Percentiles rank a stretch among this genome's conserved stretches.
These are phyloP conservation scores for Tetraselmis striata DNA, from an alignment of 139 green algal species.

Conservation along the genomic window DNA sequence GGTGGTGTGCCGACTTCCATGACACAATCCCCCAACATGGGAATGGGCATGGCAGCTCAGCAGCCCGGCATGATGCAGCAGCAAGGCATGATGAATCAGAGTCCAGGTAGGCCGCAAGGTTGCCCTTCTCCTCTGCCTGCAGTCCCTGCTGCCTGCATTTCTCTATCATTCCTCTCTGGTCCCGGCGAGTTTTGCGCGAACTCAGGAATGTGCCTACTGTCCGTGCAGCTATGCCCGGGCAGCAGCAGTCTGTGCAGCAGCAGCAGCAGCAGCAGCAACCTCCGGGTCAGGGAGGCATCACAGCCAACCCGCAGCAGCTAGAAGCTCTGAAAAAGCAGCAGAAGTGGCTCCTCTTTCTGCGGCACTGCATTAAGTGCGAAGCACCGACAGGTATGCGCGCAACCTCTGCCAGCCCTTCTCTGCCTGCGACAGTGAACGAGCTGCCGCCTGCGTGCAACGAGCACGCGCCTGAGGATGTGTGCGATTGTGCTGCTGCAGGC, in stretches of 20 bases:
- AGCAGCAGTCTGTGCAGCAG: slow-evolving; percentile 16
- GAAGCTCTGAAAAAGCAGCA: slow-evolving; percentile 75
- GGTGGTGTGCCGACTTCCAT: not conserved
- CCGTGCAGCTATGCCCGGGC: slow-evolving; percentile 13
- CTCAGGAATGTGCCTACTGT: too few species aligned
- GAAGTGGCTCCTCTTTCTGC: slow-evolving; percentile 90
- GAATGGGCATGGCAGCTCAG: not conserved
- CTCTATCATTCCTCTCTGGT: too few species aligned
- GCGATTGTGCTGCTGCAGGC: not conserved
- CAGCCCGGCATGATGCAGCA: slow-evolving; percentile 4
- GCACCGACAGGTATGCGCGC: slow-evolving; percentile 29
- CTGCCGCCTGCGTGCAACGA: too few species aligned
- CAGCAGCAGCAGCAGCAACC: not conserved
- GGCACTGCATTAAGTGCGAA: slow-evolving; percentile 88
- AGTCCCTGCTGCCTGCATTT: too few species aligned
- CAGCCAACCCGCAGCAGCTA: slow-evolving; percentile 16
- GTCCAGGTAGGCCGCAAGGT: too few species aligned
- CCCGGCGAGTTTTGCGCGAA: too few species aligned
- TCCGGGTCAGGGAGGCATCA: not conserved
- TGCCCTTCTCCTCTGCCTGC: too few species aligned
- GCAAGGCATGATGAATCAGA: slow-evolving; percentile 17
- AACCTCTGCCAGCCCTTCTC: not conserved
- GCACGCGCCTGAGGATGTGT: too few species aligned
- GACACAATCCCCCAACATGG: too few species aligned
- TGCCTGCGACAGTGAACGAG: too few species aligned